phyloP scores from a whole-genome alignment of 179 eudicot species.

The Drosera spatulata region DNA sequence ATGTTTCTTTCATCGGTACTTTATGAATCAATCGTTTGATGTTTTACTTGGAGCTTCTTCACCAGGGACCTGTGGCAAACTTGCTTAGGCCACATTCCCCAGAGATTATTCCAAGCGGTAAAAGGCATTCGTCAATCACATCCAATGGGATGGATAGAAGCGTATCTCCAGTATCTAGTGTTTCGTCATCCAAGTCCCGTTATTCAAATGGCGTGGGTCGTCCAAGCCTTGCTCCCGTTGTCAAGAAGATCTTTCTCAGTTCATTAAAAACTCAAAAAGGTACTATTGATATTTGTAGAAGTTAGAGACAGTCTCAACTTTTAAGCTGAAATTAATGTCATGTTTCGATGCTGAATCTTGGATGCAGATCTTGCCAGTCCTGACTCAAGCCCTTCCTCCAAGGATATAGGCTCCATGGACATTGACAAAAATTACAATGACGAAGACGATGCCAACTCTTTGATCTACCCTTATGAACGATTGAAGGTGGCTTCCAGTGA shows the following conservation, averaged over 20 bases:
- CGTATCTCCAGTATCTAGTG: conserved; percentile 21
- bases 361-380: conserved; percentile 8
- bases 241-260: conserved; percentile 19
- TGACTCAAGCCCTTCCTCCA: conserved; percentile 8
- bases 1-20: too few species aligned
- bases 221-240: conserved; percentile 26
- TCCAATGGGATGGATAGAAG: conserved; percentile 22
- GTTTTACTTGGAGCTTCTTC: not conserved
- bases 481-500: conserved; percentile 37
- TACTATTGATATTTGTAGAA: conserved; percentile 7
- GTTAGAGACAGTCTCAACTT: too few species aligned
- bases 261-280: conserved; percentile 14
- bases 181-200: conserved; percentile 6
- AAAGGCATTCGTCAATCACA: conserved; percentile 21
- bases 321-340: too few species aligned
- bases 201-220: conserved; percentile 12
- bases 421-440: conserved; percentile 7
- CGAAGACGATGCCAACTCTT: conserved; percentile 15
- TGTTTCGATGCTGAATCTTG: not conserved
- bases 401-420: conserved; percentile 5
- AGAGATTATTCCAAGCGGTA: conserved; percentile 16
- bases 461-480: conserved; percentile 45
- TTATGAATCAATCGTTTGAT: not conserved
- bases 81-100: conserved; percentile 22
- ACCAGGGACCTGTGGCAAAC: conserved; percentile 31